phyloP scores from a whole-genome alignment of 192 early-diverging fungal species.

The Pilobolus umbonatus region DNA sequence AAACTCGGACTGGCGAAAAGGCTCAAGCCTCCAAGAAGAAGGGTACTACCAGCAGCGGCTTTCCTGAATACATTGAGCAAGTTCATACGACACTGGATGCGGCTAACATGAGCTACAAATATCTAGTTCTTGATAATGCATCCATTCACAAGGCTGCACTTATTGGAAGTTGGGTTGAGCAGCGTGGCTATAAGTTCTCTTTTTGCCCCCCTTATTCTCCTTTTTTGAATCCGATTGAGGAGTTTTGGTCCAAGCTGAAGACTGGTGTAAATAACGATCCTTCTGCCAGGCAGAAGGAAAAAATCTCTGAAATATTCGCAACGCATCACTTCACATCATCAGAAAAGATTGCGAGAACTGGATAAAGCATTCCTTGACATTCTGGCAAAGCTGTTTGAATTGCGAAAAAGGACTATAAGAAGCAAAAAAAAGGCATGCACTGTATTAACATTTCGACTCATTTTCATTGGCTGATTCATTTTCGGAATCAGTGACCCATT shows the following conservation, averaged over 20 bases:
- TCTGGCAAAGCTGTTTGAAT: conserved; percentile 13
- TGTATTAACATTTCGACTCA: too few relatives aligned
- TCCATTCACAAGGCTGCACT: conserved; percentile 10
- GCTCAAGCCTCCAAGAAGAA: neutral
- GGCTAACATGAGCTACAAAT: conserved; percentile 5
- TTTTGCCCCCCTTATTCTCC: conserved; percentile 16
- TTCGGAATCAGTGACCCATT: conserved; percentile 6
- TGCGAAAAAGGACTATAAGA: conserved; percentile 16
- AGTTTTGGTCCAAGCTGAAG: conserved; percentile 31
- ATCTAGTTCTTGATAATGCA: conserved; percentile 23
- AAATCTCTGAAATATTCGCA: conserved; percentile 12
- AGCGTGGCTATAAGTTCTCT: conserved; percentile 6
- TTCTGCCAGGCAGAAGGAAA: conserved; percentile 7
- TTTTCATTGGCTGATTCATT: conserved; percentile 10
- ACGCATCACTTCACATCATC: conserved; percentile 4
- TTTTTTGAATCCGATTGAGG: conserved; percentile 25
- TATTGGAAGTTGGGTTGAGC: conserved; percentile 7
- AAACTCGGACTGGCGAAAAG: conserved; percentile 4
- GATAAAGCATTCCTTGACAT: conserved; percentile 14
- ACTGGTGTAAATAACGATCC: conserved; percentile 15
- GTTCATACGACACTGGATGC: conserved; percentile 7
- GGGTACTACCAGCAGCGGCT: neutral
- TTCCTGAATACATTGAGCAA: conserved; percentile 1
- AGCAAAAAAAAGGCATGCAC: conserved; percentile 8
- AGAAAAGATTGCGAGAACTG: conserved; percentile 17